Conservation (phyloP, 805 yeast genomes). For the Cyberlindnera amylophila region DNA sequence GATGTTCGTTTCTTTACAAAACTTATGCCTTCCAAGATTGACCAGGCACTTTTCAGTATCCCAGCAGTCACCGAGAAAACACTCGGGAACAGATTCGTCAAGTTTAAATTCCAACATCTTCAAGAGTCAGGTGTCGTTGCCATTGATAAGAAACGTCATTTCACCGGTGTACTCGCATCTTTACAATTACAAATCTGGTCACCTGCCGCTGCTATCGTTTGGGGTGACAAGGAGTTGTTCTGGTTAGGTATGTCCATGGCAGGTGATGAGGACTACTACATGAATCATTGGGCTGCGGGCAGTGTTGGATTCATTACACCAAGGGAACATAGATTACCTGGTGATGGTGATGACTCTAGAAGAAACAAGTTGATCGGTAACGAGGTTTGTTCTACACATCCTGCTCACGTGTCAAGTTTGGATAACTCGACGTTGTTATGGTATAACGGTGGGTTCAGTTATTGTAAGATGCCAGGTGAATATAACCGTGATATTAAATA, state of each 20-base stretch:
- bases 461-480: conserved; percentile 36
- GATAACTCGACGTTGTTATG: conserved; percentile 49
- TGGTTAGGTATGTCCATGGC: conserved; percentile 57
- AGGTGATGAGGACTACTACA: conserved; percentile 50
- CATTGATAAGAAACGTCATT: conserved; percentile 46
- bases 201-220: conserved; percentile 42
- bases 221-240: conserved; percentile 67
- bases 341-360: conserved; percentile 16
- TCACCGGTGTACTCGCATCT: conserved; percentile 44
- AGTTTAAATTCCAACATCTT: conserved; percentile 34
- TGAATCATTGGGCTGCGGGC: conserved; percentile 54
- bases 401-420: conserved; percentile 49
- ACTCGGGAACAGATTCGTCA: conserved; percentile 36
- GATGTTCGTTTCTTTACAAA: conserved; percentile 39
- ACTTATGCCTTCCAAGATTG: conserved; percentile 40
- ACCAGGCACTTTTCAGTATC: conserved; percentile 33
- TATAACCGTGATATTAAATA: conserved; percentile 31
- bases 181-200: conserved; percentile 36
- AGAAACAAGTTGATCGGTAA: conserved; percentile 24
- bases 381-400: conserved; percentile 58
- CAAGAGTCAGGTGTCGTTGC: conserved; percentile 45
- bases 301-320: conserved; percentile 47
- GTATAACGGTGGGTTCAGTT: conserved; percentile 57
- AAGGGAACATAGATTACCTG: conserved; percentile 10
- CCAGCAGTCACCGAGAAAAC: conserved; percentile 36